Evolutionary conservation across 805 yeast genomes (phyloP).

Genomic region (Zygotorulaspora florentina): DNA sequence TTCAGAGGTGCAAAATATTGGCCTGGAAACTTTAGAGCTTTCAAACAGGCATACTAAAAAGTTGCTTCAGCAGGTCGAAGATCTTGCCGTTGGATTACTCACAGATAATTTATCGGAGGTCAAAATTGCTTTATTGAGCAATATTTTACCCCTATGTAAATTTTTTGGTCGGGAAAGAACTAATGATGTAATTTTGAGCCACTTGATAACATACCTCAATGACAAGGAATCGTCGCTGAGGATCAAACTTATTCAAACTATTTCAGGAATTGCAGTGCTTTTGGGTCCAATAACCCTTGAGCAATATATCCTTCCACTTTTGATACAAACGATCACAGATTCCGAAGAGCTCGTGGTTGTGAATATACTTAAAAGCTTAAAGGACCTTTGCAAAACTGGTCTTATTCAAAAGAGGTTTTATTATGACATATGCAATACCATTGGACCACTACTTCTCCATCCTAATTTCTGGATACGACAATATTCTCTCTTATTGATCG

Average conservation of each 20-base stretch:
- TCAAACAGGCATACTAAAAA: constrained; percentile 22
- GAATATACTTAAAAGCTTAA: constrained; percentile 57
- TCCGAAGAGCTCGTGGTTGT: constrained; percentile 78
- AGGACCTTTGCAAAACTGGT: constrained; percentile 54
- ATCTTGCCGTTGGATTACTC: constrained; percentile 56
- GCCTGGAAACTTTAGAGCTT: constrained; percentile 21
- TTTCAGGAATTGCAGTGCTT: constrained; percentile 69
- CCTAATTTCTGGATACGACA: constrained; percentile 87
- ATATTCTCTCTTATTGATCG: constrained; percentile 55
- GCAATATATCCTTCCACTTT: constrained; percentile 79
- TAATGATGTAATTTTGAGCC: constrained; percentile 83
- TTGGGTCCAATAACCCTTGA: constrained; percentile 81
- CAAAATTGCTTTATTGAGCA: constrained; percentile 60
- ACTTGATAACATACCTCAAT: constrained; percentile 84
- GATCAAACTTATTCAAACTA: constrained; percentile 64
- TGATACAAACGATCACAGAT: constrained; percentile 79
- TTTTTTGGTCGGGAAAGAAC: constrained; percentile 85
- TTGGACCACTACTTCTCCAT: constrained; percentile 63
- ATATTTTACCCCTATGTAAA: constrained; percentile 72
- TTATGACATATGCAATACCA: constrained; percentile 51
- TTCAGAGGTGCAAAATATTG: constrained; percentile 8
- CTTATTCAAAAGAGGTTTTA: constrained; percentile 46
- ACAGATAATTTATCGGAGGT: constrained; percentile 68
- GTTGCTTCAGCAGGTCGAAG: constrained; percentile 48
- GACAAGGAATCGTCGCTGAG: constrained; percentile 67